A percentile compares a stretch with the other conserved stretches of the same genome.
Evolutionary conservation across 306 rosid genomes (phyloP).

Genomic region (Quercus suber): DNA sequence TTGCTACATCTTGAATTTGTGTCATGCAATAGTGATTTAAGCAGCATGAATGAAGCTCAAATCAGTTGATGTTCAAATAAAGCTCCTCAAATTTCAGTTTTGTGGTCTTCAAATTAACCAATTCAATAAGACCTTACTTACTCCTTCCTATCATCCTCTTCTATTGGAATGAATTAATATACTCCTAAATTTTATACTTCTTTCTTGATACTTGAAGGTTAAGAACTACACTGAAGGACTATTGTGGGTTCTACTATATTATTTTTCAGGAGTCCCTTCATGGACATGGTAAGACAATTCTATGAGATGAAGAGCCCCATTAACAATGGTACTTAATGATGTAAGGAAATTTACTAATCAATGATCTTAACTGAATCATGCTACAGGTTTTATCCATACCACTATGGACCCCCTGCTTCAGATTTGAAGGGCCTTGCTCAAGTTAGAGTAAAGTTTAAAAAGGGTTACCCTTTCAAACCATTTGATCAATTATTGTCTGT

Average conservation of each 20-base stretch:
- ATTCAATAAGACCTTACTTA: too few relatives aligned
- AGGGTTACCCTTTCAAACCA: slow-evolving; percentile 53
- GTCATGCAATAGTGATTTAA: too few relatives aligned
- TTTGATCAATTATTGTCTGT: slow-evolving; percentile 56
- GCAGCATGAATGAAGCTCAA: neutral
- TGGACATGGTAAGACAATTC: slow-evolving; percentile 54
- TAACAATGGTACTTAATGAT: neutral
- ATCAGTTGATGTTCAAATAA: neutral
- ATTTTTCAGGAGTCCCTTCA: slow-evolving; percentile 50
- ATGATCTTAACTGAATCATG: too few relatives aligned
- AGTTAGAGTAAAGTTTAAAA: slow-evolving; percentile 28
- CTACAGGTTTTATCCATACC: slow-evolving; percentile 53
- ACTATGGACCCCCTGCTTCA: slow-evolving; percentile 56
- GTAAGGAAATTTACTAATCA: neutral
- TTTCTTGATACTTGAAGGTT: slow-evolving; percentile 29
- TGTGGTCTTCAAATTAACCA: too few relatives aligned
- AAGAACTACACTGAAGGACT: slow-evolving; percentile 55
- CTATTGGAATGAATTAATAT: neutral
- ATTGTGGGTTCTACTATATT: slow-evolving; percentile 52
- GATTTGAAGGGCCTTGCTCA: slow-evolving; percentile 52
- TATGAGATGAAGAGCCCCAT: neutral
- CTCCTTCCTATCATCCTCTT: too few relatives aligned
- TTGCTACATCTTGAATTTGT: too few relatives aligned
- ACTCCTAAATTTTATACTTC: neutral
- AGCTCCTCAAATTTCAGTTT: neutral